Evolutionary conservation across 176 grass and related monocot genomes (phyloP), one percentile per base, ranked within the genome.

Genomic region (Bothriochloa decipiens): DNA sequence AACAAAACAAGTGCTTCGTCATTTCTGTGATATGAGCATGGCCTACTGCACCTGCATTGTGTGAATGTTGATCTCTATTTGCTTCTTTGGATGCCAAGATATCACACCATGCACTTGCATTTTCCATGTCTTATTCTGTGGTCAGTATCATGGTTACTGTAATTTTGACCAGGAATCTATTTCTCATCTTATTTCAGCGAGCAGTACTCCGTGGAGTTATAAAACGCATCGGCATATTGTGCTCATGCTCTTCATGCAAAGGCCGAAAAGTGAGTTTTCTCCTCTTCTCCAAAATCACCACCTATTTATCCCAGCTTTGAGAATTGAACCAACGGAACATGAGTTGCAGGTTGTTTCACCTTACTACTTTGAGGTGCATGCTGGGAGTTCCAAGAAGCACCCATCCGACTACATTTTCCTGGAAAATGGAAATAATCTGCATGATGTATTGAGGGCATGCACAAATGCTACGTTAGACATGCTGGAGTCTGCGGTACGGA

Each of bases 181-280:
- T 87, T 86, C 49, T 81, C 46, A 25, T 85, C 70, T 87, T 87
- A 12, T 91, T 90, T 80, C 92, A 95, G 93, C 70, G 40, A 77
- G 75, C 83, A 58, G 82, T 83, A 41, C 93, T 92, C 11, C 77
- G 86, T 5, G 85, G 93, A 81, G 80, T 95, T 76, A 90, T 58
- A 20, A 58, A 58, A 58, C 1, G 7, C 55, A n/a, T 58, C 0
- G 3, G 8, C 55, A 58, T 58, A 53, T 17, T 53, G 50, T 53
- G 55, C 22, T 60, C 55, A 23, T 60, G 55, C 55, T 60, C 55
- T 60, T 60, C 22, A 23, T 60, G 55, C 55, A 60, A 60, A 60
- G 55, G 55, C 53, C 22, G 55, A 60, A 60, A 60, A 60, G 55
- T 60, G 55, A 60, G 55, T 18, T 23, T 23, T 53, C 50, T 53